These are phyloP conservation scores for Tympanopsis confertula DNA, from an alignment of 2,329 filamentous ascomycete species.

Conservation along the genomic window DNA sequence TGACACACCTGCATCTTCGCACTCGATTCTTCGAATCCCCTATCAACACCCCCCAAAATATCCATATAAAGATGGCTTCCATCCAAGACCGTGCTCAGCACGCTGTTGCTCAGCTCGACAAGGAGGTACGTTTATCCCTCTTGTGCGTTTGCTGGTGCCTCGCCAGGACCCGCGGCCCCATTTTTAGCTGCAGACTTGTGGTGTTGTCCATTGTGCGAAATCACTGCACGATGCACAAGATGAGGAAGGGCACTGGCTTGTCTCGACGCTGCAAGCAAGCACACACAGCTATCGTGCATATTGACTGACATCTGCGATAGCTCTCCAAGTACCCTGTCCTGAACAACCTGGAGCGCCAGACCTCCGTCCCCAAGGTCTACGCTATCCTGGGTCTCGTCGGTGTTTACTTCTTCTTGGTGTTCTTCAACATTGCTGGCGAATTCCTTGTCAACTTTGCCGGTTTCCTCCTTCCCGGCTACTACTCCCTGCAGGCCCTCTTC, in stretches of 20 bases:
- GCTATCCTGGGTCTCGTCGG: constrained; percentile 50
- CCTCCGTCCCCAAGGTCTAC: constrained; percentile 58
- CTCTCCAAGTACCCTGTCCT: constrained; percentile 56
- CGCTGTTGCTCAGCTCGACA: constrained; percentile 56
- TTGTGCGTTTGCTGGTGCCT: constrained; percentile 7
- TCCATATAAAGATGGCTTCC: no score
- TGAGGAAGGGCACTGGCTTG: no score
- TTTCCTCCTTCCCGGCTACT: constrained; percentile 54
- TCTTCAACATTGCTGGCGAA: constrained; percentile 61
- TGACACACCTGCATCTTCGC: no score
- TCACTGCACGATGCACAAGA: no score
- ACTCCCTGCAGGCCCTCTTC: constrained; percentile 54
- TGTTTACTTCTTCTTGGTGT: constrained; percentile 60
- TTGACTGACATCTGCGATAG: constrained; percentile 21
- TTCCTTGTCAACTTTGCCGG: constrained; percentile 59
- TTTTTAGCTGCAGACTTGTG: background rate
- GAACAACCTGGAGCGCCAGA: constrained; percentile 59
- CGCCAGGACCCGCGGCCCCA: constrained; percentile 8
- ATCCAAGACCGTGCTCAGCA: constrained; percentile 53
- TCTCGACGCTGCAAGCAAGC: constrained; percentile 61
- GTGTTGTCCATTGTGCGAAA: no score
- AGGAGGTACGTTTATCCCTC: constrained; percentile 39
- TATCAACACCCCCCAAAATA: no score
- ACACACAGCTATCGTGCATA: constrained; percentile 14
- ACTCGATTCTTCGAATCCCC: no score